Evolutionary conservation across 768 basidiomycete genomes (phyloP).

Genomic region (Russula ochroleuca): DNA sequence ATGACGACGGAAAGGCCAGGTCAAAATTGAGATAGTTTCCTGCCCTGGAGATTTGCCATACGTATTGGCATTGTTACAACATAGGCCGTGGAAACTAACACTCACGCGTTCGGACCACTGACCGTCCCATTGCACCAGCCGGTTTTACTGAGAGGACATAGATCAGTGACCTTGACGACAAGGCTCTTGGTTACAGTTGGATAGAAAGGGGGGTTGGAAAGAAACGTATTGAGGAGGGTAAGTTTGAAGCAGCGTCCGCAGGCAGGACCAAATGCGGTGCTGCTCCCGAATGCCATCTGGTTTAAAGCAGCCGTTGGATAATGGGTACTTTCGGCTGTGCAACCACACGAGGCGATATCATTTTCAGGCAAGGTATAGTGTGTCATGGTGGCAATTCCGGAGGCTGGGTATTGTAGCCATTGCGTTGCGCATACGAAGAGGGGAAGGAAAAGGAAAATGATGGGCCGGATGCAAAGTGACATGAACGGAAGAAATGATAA

Average conservation of each 20-base stretch:
- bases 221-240: slow-evolving; percentile 65
- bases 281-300: slow-evolving; percentile 77
- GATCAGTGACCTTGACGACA: slow-evolving; percentile 74
- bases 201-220: slow-evolving; percentile 63
- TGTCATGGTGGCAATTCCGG: slow-evolving; percentile 72
- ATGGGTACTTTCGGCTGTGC: slow-evolving; percentile 48
- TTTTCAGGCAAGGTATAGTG: slow-evolving; percentile 56
- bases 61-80: slow-evolving; percentile 7
- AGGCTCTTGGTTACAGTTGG: slow-evolving; percentile 57
- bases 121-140: slow-evolving; percentile 73
- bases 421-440: slow-evolving; percentile 31
- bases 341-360: slow-evolving; percentile 73
- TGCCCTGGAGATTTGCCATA: slow-evolving; percentile 41
- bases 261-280: slow-evolving; percentile 61
- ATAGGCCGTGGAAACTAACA: slow-evolving; percentile 8
- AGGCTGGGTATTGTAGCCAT: slow-evolving; percentile 63
- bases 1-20: slow-evolving; percentile 65
- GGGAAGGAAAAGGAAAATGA: slow-evolving; percentile 23
- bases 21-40: slow-evolving; percentile 77
- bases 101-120: slow-evolving; percentile 59
- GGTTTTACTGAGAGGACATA: slow-evolving; percentile 59
- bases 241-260: slow-evolving; percentile 80
- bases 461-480: background rate
- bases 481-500: background rate
- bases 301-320: slow-evolving; percentile 79